Percentiles rank a stretch among this genome's conserved stretches.
Evolutionary conservation across 257 asterid genomes (phyloP).

Genomic region (Capsicum pubescens): DNA sequence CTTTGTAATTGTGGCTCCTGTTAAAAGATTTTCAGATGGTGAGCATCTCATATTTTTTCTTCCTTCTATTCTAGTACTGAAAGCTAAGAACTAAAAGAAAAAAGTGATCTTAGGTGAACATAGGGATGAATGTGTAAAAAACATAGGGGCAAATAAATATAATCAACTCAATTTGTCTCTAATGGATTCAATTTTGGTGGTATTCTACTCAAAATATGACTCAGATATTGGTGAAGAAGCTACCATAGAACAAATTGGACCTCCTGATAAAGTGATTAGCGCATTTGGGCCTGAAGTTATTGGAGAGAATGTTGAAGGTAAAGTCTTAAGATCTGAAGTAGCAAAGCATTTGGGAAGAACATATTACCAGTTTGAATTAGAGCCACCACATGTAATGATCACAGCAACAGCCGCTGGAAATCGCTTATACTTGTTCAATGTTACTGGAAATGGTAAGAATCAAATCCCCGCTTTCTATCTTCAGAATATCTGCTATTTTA

Average conservation of each 20-base stretch:
- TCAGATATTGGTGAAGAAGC: conserved; percentile 81
- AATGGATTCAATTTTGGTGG: conserved; percentile 29
- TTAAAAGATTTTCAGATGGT: conserved; percentile 83
- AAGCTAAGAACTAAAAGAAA: neutral
- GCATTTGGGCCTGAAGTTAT: conserved; percentile 98
- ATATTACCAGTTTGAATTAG: conserved; percentile 89
- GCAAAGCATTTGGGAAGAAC: conserved; percentile 72
- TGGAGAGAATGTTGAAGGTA: conserved; percentile 93
- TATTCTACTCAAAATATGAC: conserved; percentile 26
- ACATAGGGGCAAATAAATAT: neutral
- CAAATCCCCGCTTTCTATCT: conserved; percentile 12
- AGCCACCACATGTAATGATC: conserved; percentile 88
- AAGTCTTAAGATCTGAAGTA: conserved; percentile 69
- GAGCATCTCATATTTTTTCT: conserved; percentile 34
- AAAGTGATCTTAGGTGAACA: neutral
- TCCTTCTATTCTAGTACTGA: conserved; percentile 13
- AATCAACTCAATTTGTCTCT: conserved; percentile 13
- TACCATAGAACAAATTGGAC: conserved; percentile 79
- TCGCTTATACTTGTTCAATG: conserved; percentile 84
- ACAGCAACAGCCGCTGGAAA: conserved; percentile 98
- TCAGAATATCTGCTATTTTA: conserved; percentile 1
- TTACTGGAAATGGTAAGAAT: conserved; percentile 76
- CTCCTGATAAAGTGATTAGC: conserved; percentile 84
- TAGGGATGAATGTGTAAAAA: neutral
- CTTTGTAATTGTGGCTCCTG: conserved; percentile 88